Percentiles rank a stretch among this genome's conserved stretches.
phyloP scores from a whole-genome alignment of 2,329 filamentous ascomycete genomes.

The Metarhizium album region DNA sequence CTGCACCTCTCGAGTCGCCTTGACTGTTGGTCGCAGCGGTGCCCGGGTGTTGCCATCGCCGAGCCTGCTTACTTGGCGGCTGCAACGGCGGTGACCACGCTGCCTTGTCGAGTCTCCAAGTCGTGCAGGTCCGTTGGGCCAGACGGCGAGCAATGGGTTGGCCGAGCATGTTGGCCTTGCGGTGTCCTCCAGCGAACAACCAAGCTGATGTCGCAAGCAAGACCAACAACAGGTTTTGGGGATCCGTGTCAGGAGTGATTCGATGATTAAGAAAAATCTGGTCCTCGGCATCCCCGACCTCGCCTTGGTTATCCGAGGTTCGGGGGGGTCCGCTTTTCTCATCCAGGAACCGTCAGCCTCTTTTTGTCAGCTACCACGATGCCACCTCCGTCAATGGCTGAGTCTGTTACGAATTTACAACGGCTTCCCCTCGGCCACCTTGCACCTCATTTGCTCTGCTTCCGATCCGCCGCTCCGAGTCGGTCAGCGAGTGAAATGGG shows the following conservation, averaged over 20 bases:
- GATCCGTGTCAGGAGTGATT: neutral
- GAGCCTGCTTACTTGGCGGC: neutral
- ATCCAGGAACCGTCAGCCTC: neutral
- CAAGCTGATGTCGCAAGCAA: neutral
- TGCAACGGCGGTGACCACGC: neutral
- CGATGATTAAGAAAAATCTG: neutral
- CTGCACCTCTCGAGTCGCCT: neutral
- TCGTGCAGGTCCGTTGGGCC: conserved; percentile 1
- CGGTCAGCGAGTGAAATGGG: too few relatives aligned
- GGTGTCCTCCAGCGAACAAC: neutral
- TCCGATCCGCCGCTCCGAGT: too few relatives aligned
- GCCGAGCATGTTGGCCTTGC: neutral
- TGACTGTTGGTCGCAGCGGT: neutral
- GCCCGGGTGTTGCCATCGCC: conserved; percentile 2
- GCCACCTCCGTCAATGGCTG: neutral
- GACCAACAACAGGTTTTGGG: too few relatives aligned
- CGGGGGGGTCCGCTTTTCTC: conserved; percentile 2
- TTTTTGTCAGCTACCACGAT: neutral
- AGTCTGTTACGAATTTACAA: too few relatives aligned
- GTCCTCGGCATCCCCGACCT: neutral
- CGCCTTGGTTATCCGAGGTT: neutral
- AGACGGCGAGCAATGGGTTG: neutral
- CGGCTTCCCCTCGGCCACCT: too few relatives aligned
- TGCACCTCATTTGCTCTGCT: too few relatives aligned
- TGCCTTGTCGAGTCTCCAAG: neutral